A percentile compares a stretch with the other conserved stretches of the same genome.
These are phyloP conservation scores for Myxozyma monticola DNA, from an alignment of 805 yeast species.

Conservation along the genomic window DNA sequence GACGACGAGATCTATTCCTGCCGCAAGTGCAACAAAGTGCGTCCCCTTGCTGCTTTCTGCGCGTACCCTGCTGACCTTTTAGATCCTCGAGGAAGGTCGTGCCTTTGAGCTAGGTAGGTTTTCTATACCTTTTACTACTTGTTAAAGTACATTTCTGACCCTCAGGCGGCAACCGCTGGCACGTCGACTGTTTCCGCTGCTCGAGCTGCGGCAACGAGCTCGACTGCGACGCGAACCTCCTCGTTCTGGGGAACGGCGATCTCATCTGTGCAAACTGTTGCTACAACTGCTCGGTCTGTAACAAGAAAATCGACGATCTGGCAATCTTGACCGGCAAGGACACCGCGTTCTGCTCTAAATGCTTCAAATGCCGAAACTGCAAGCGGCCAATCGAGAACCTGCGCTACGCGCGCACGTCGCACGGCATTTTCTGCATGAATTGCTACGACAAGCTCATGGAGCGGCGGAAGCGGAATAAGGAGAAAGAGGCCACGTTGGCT, in stretches of 20 bases:
- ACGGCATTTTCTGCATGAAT: conserved; percentile 87
- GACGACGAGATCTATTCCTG: conserved; percentile 34
- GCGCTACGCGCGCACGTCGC: conserved; percentile 87
- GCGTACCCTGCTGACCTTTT: conserved; percentile 8
- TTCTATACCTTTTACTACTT: background rate
- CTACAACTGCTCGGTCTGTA: conserved; percentile 84
- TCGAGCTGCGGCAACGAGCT: conserved; percentile 75
- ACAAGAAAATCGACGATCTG: conserved; percentile 82
- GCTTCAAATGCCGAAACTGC: conserved; percentile 89
- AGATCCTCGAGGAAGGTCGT: conserved; percentile 78
- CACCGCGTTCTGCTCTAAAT: conserved; percentile 86
- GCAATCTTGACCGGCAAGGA: conserved; percentile 88
- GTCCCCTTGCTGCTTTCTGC: background rate
- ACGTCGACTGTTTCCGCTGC: conserved; percentile 86
- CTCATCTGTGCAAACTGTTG: conserved; percentile 88
- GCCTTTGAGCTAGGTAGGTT: conserved; percentile 72
- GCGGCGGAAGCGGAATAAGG: conserved; percentile 62
- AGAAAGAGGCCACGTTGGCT: no score
- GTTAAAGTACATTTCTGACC: background rate
- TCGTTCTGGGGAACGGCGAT: conserved; percentile 90
- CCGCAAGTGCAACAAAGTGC: conserved; percentile 34
- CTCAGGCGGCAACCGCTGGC: conserved; percentile 90
- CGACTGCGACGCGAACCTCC: conserved; percentile 84
- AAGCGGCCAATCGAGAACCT: conserved; percentile 81
- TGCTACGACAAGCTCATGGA: conserved; percentile 85